Base-by-base conservation (phyloP, 768 basidiomycete species). In the Rhizopogon vinicolor region DNA sequence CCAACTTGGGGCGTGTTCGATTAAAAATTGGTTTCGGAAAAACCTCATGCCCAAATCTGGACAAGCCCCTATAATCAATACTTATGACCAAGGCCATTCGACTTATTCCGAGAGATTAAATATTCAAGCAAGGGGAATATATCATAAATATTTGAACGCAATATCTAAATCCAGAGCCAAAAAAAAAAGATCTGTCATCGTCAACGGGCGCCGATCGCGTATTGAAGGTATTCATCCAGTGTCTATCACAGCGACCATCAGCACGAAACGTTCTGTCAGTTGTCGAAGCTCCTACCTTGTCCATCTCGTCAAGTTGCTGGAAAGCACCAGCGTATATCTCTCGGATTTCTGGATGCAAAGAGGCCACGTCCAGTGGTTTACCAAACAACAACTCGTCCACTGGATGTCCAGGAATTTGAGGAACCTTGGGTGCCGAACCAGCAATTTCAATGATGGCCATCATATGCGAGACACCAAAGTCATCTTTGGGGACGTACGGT, bases 401-500 rank as follows among this genome's bases (percentile, higher is more conserved):
- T n/a, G 82, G 78, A 57, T 89, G 78, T 58, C 83, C 60, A n/a
- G 74, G 71, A 4, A 62, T 50, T 40, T 71, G 69, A 41, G 70
- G 63, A 49, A 65, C 67, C 54, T 69, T 75, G 33, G 67, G 63
- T 52, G 73, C 63, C 41, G 68, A 65, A 25, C 83, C 84, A 35
- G 78, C 77, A 39, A 80, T 78, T 68, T 93, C 87, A 53, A 97
- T 93, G 42, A 95, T 78, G 25, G 91, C 87, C 80, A 97, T 80
- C 91, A 97, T 93, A 51, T 85, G 79, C 7, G 82, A 72, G 25
- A 96, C 74, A 2, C 94, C 94, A 71, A 95, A 95, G 68, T 95
- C 92, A 64, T 95, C 85, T 58, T 78, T 80, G n/a, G 82, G 82
- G 46, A 87, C 69, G 42, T 81, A 66, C 35, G 78, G 75, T 44